Conservation (phyloP, 345 rosid species). For the Garcia nutans region DNA sequence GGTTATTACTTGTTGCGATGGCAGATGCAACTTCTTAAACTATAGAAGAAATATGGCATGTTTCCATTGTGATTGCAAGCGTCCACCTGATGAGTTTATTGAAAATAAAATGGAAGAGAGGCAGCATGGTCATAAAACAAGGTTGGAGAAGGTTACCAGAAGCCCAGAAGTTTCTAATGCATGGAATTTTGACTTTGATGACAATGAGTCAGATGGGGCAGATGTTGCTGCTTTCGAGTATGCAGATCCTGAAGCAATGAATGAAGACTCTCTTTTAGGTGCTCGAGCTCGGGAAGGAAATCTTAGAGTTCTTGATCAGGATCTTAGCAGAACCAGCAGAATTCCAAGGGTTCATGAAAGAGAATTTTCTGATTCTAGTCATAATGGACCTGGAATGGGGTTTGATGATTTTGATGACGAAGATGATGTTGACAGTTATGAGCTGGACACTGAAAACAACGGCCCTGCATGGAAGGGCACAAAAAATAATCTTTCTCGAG, state of each 20-base stretch:
- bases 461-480: conserved; percentile 37
- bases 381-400: conserved; percentile 47
- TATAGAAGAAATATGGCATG: conserved; percentile 91
- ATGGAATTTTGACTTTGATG: conserved; percentile 98
- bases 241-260: conserved; percentile 57
- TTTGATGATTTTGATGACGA: conserved; percentile 94
- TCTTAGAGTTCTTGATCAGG: conserved; percentile 41
- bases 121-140: conserved; percentile 41
- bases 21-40: conserved; percentile 97
- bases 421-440: conserved; percentile 90
- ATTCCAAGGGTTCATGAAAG: conserved; percentile 25
- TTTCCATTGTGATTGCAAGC: conserved; percentile 96
- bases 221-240: conserved; percentile 92
- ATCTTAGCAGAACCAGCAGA: conserved; percentile 32
- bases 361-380: conserved; percentile 45
- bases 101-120: conserved; percentile 59
- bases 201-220: conserved; percentile 96
- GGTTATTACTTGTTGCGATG: conserved; percentile 23
- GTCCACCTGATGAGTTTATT: conserved; percentile 70
- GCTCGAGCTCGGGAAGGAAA: conserved; percentile 29
- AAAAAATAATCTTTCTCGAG: conserved; percentile 44
- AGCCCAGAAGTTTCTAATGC: conserved; percentile 72
- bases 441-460: conserved; percentile 52
- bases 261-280: conserved; percentile 29
- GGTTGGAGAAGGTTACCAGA: conserved; percentile 42